Evolutionary conservation across 176 grass and related monocot species (phyloP), one percentile per base, ranked within the genome.

Genomic region (Secale cereale): DNA sequence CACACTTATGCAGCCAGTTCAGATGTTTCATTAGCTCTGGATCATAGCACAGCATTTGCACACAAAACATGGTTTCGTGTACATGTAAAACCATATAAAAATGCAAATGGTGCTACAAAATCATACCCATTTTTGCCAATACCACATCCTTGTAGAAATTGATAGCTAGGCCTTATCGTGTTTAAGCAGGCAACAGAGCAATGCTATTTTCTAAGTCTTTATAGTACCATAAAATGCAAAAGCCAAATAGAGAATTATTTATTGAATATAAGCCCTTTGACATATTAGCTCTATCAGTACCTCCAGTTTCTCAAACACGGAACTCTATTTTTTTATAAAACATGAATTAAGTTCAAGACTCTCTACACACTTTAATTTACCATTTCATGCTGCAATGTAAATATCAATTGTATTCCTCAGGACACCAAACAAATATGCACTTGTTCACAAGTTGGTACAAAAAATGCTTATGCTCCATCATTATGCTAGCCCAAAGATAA

Each of bases 31-130:
- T 74, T 45, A 50, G 35, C 70, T 36, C 54, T 74, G 35, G 35
- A 40, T 74, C 70, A 28, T n/a, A 74, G 26, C 13, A 13, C 54
- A 74, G 70, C 70, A 75, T 31, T 74, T 74, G 36, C 28, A 40
- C 56, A 20, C 52, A 76, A 65, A 65, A 52, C 20, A 72, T 83
- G 52, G 32, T 61, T 83, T 45, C 10, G 29, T 28, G 3, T 56
- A 37, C 35, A 66, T 52, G 29, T 65, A 77, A 77, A 77, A 66
- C 72, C 15, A 32, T 43, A 77, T 84, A 74, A 35, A 74, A 40
- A 7, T 84, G 30, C 14, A 66, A 64, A 76, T 32, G 12, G 7
- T 28, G 25, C 41, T 45, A 52, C 23, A 14, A 41, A 70, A 74
- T 32, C 56, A 63, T 45, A 20, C 40, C 29, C 27, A 16, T 45